Evolutionary conservation across 305 asterid genomes (phyloP).

Genomic region (Salvia sclarea): DNA sequence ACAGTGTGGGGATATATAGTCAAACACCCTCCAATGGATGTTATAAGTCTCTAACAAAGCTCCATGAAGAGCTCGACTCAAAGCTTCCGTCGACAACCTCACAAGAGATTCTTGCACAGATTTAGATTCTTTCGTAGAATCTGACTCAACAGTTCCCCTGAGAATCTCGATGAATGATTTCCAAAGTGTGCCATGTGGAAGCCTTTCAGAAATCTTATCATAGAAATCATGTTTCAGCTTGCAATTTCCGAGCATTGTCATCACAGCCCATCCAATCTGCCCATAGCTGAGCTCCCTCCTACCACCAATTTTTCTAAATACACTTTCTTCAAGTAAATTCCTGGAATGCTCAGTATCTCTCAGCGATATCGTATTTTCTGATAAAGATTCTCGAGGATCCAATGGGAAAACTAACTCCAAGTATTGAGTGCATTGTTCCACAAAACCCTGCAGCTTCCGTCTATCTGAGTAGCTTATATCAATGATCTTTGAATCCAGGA

Average conservation of each 20-base stretch:
- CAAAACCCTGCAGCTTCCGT: conserved; percentile 32
- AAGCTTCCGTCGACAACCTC: not conserved
- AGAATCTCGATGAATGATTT: conserved; percentile 40
- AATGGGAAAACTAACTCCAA: conserved; percentile 46
- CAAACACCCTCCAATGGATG: conserved; percentile 36
- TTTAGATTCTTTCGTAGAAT: not conserved
- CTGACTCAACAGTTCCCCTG: not conserved
- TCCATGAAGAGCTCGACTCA: conserved; percentile 33
- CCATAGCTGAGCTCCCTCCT: conserved; percentile 34
- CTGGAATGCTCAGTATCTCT: conserved; percentile 49
- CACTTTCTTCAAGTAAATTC: conserved; percentile 43
- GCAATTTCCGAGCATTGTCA: conserved; percentile 49
- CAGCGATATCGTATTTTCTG: conserved; percentile 40
- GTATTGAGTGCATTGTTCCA: conserved; percentile 33
- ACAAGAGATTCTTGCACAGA: not conserved
- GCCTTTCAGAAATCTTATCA: conserved; percentile 31
- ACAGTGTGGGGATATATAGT: conserved; percentile 58
- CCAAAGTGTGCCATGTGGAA: conserved; percentile 35
- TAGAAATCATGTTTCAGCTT: conserved; percentile 32
- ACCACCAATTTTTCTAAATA: conserved; percentile 22
- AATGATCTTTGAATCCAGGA: conserved; percentile 26
- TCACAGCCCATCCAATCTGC: conserved; percentile 51
- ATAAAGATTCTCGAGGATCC: conserved; percentile 43
- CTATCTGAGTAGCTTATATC: conserved; percentile 16
- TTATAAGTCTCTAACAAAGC: conserved; percentile 49